Conservation (phyloP, 2,329 filamentous ascomycete species). For the Helotiales sp. region DNA sequence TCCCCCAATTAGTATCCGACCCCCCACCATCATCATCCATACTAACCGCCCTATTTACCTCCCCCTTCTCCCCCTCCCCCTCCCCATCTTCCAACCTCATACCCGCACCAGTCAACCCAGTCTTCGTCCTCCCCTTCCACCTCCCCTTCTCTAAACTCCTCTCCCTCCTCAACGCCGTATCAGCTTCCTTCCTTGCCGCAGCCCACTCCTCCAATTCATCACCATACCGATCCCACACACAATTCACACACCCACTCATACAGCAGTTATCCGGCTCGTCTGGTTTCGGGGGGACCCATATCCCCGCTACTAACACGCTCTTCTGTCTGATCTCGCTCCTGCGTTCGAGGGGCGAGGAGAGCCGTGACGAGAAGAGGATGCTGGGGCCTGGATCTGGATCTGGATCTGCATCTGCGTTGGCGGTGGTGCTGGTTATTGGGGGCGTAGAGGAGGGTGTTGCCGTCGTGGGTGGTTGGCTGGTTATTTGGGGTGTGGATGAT, state of each 20-base stretch:
- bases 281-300: constrained; percentile 82
- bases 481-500: constrained; percentile 44
- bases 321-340: constrained; percentile 62
- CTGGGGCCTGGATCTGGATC: constrained; percentile 52
- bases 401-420: constrained; percentile 48
- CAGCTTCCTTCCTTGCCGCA: constrained; percentile 65
- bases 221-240: constrained; percentile 90
- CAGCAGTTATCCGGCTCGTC: constrained; percentile 97
- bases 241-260: constrained; percentile 98
- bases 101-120: constrained; percentile 42
- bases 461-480: constrained; percentile 32
- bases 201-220: constrained; percentile 95
- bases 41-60: constrained; percentile 56
- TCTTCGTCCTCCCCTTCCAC: constrained; percentile 35
- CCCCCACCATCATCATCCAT: constrained; percentile 85
- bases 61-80: constrained; percentile 34
- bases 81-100: constrained; percentile 34
- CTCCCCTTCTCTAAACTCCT: constrained; percentile 37
- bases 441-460: constrained; percentile 24
- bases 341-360: constrained; percentile 75
- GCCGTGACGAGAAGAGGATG: constrained; percentile 81
- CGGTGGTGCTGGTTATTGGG: constrained; percentile 16
- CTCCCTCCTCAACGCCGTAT: constrained; percentile 53
- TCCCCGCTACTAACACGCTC: constrained; percentile 73
- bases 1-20: constrained; percentile 70